A percentile compares a stretch with the other conserved stretches of the same genome.
Conservation (phyloP, 192 early-diverging fungal genomes). For the Coemansia sp. region DNA sequence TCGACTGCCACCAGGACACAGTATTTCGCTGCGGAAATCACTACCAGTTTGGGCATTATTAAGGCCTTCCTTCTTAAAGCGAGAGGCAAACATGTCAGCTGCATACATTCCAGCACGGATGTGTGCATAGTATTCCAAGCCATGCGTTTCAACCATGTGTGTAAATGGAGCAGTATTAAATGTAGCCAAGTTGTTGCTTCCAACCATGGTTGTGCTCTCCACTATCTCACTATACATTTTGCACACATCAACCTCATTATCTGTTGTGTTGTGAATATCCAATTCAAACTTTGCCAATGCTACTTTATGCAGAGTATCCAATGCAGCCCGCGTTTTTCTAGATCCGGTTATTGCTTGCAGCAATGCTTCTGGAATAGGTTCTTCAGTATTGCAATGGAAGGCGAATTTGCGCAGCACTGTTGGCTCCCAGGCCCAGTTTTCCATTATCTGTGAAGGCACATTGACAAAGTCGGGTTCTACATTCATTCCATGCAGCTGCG, state of each 20-base stretch:
- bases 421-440: conserved; percentile 65
- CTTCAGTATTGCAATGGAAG: conserved; percentile 61
- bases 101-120: conserved; percentile 71
- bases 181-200: conserved; percentile 23
- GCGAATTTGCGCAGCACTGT: conserved; percentile 49
- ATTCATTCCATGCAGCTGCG: conserved; percentile 62
- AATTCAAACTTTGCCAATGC: conserved; percentile 68
- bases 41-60: conserved; percentile 11
- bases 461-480: conserved; percentile 68
- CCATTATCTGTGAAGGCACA: conserved; percentile 76
- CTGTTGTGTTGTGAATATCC: conserved; percentile 54
- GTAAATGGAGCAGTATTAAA: conserved; percentile 48
- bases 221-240: conserved; percentile 33
- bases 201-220: not conserved
- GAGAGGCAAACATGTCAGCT: conserved; percentile 70
- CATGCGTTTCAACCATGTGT: conserved; percentile 65
- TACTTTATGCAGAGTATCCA: conserved; percentile 61
- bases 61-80: conserved; percentile 59
- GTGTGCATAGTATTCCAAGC: conserved; percentile 67
- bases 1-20: conserved; percentile 3
- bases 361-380: conserved; percentile 62
- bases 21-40: conserved; percentile 5
- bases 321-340: conserved; percentile 61
- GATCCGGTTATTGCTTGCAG: conserved; percentile 57
- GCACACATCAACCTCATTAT: conserved; percentile 22